Evolutionary conservation across 805 yeast genomes (phyloP).

Genomic region (Ogataea haglerorum): DNA sequence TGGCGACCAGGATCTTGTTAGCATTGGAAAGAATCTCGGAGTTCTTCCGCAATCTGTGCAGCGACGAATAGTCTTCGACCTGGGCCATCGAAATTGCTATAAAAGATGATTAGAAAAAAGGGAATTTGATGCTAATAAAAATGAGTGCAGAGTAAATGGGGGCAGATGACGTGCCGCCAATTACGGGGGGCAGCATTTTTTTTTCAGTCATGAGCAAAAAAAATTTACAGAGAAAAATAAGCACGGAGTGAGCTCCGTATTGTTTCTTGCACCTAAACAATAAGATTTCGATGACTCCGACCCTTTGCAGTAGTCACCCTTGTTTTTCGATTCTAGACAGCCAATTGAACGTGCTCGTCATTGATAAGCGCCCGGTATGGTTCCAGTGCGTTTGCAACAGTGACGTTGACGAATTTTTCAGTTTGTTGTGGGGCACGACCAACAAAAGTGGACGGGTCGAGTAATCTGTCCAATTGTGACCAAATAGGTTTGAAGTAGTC

Average conservation of each 20-base stretch:
- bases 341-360: constrained; percentile 68
- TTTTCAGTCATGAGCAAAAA: constrained; percentile 5
- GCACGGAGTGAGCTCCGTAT: constrained; percentile 10
- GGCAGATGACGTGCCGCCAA: constrained; percentile 11
- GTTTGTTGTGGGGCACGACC: constrained; percentile 99
- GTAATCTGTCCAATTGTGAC: constrained; percentile 71
- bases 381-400: constrained; percentile 78
- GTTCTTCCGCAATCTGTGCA: constrained; percentile 37
- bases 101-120: constrained; percentile 3
- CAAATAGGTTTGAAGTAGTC: constrained; percentile 87
- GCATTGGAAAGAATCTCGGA: constrained; percentile 48
- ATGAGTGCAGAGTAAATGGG: constrained; percentile 5
- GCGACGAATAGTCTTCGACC: constrained; percentile 33
- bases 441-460: constrained; percentile 91
- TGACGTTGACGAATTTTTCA: constrained; percentile 81
- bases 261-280: constrained; percentile 3
- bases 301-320: constrained; percentile 6
- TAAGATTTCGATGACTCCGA: constrained; percentile 2
- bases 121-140: constrained; percentile 1
- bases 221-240: background rate
- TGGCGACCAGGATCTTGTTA: constrained; percentile 71
- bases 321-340: constrained; percentile 49
- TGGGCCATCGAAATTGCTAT: constrained; percentile 22
- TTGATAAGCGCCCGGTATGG: constrained; percentile 60
- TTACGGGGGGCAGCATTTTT: background rate